These are phyloP conservation scores for Fusarium sambucinum DNA, from an alignment of 2,329 filamentous ascomycete genomes.

Conservation along the genomic window DNA sequence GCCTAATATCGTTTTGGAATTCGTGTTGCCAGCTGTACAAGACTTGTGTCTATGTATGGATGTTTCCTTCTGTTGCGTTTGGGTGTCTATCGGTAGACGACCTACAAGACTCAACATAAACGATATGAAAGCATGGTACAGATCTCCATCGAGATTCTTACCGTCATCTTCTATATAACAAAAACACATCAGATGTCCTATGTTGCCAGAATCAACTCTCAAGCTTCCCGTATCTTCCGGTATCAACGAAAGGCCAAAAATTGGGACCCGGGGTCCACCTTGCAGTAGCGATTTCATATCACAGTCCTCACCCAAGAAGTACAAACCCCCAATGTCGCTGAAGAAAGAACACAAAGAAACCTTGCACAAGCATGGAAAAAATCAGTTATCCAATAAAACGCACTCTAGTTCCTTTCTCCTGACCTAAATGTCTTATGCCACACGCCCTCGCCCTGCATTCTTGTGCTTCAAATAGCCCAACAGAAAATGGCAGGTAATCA, in stretches of 20 bases:
- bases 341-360: conserved; percentile 16
- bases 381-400: neutral
- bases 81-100: neutral
- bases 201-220: neutral
- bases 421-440: conserved; percentile 45
- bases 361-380: conserved; percentile 1
- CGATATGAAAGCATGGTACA: neutral
- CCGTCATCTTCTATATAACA: neutral
- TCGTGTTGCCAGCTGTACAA: neutral
- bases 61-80: neutral
- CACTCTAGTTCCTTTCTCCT: conserved; percentile 19
- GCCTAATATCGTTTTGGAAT: neutral
- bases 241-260: conserved; percentile 20
- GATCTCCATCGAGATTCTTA: neutral
- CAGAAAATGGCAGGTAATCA: conserved; percentile 6
- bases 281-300: conserved; percentile 9
- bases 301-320: conserved; percentile 3
- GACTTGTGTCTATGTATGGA: neutral
- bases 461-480: conserved; percentile 1
- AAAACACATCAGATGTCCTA: neutral
- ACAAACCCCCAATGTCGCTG: conserved; percentile 14
- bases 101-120: neutral
- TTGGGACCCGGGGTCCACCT: conserved; percentile 30
- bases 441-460: conserved; percentile 27
- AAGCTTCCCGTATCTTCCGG: conserved; percentile 29